Evolutionary conservation across 306 rosid genomes (phyloP).

Genomic region (Inga laurina): DNA sequence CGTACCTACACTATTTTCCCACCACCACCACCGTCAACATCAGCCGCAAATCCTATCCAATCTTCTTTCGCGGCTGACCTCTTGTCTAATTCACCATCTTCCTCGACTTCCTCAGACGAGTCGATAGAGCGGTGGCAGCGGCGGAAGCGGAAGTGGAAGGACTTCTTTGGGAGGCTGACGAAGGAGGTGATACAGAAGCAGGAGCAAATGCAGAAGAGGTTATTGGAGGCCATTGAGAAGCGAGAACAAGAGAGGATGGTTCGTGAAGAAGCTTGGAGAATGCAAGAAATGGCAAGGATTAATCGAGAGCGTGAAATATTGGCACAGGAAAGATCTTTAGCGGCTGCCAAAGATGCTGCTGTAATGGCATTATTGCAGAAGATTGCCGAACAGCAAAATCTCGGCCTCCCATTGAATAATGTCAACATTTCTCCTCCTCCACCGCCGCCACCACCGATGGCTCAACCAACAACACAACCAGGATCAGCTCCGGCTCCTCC

Average conservation of each 20-base stretch:
- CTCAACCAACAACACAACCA: not conserved
- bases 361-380: conserved; percentile 78
- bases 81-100: conserved; percentile 62
- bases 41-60: conserved; percentile 31
- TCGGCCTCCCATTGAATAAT: conserved; percentile 26
- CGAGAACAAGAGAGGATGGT: conserved; percentile 67
- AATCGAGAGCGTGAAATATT: conserved; percentile 67
- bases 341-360: conserved; percentile 72
- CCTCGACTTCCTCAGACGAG: conserved; percentile 76
- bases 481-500: not conserved
- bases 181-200: conserved; percentile 77
- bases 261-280: conserved; percentile 84
- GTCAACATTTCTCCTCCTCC: conserved; percentile 17
- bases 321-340: conserved; percentile 70
- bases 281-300: conserved; percentile 69
- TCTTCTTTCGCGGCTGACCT: conserved; percentile 39
- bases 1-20: conserved; percentile 38
- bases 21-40: not conserved
- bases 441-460: not conserved
- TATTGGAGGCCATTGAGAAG: conserved; percentile 80
- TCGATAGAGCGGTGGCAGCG: conserved; percentile 51
- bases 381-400: conserved; percentile 57
- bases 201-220: conserved; percentile 69
- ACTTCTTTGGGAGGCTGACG: conserved; percentile 73
- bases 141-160: conserved; percentile 85